phyloP scores from a whole-genome alignment of 306 rosid genomes.

The Carpinus fangiana region DNA sequence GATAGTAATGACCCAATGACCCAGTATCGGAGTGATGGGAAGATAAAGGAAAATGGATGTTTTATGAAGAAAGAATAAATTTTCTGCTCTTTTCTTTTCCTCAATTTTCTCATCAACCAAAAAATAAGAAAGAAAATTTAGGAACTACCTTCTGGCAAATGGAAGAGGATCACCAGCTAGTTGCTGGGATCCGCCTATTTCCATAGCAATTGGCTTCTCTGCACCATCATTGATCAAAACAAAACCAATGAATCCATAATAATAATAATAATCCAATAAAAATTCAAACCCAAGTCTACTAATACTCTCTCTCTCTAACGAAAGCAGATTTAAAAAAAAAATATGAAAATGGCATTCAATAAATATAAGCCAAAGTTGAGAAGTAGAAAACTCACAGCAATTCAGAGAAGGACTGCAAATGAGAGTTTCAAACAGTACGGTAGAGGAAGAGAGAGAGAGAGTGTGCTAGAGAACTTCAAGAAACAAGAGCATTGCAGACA shows the following conservation, averaged over 20 bases:
- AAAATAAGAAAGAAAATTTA: background rate
- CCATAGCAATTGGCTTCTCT: constrained; percentile 33
- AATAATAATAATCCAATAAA: background rate
- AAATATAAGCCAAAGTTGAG: background rate
- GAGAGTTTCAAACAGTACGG: too few species aligned
- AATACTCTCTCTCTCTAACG: too few species aligned
- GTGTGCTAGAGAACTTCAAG: too few species aligned
- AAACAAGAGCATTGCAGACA: too few species aligned
- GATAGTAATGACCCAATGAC: background rate
- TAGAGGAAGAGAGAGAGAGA: too few species aligned
- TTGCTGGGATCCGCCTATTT: constrained; percentile 7
- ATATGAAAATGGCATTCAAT: background rate
- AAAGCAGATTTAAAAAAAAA: background rate
- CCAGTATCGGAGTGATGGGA: background rate
- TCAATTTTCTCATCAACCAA: background rate
- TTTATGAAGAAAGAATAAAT: background rate
- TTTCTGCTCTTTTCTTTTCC: background rate
- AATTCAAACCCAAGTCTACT: background rate
- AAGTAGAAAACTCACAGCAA: background rate
- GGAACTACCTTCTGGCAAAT: constrained; percentile 69
- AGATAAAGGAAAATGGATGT: background rate
- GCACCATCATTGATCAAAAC: background rate
- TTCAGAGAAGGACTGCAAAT: background rate
- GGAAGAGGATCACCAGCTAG: constrained; percentile 44
- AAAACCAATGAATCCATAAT: background rate